Evolutionary conservation across 495 filamentous ascomycete genomes (phyloP).

Genomic region (Platismatia glauca): DNA sequence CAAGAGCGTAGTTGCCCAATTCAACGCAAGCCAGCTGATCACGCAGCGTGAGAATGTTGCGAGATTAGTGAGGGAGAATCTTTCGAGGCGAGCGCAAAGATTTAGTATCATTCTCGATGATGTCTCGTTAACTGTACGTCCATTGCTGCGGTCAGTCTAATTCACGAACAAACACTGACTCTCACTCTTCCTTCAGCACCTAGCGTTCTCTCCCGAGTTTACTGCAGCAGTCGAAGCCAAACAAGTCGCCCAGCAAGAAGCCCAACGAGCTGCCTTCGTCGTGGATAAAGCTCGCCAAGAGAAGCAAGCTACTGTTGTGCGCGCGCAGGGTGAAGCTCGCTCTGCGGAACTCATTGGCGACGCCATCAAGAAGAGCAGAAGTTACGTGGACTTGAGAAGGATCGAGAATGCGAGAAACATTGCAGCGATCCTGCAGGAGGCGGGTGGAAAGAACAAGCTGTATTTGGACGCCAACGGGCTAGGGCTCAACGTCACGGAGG

Average conservation of each 20-base stretch:
- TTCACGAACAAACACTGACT: constrained; percentile 1
- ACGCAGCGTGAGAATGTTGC: constrained; percentile 97
- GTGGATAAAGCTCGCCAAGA: constrained; percentile 99
- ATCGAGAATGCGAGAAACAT: constrained; percentile 93
- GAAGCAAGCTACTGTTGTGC: constrained; percentile 98
- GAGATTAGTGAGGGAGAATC: constrained; percentile 81
- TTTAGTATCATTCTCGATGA: constrained; percentile 98
- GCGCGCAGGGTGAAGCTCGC: constrained; percentile 96
- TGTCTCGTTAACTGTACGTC: constrained; percentile 85
- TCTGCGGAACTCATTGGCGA: constrained; percentile 97
- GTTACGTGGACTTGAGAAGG: constrained; percentile 91
- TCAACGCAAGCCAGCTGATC: constrained; percentile 97
- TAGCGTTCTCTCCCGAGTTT: constrained; percentile 98
- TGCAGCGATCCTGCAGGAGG: constrained; percentile 72
- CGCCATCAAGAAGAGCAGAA: constrained; percentile 97
- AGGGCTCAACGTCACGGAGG: constrained; percentile 77
- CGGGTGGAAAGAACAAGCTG: constrained; percentile 84
- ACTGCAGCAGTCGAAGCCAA: constrained; percentile 98
- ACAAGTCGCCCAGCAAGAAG: constrained; percentile 97
- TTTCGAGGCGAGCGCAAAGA: constrained; percentile 78
- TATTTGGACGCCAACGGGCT: constrained; percentile 84
- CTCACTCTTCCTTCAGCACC: constrained; percentile 40
- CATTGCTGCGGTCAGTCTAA: not conserved
- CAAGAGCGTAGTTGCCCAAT: constrained; percentile 97
- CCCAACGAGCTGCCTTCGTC: constrained; percentile 91